Evolutionary conservation across 2,329 filamentous ascomycete species (phyloP).

Genomic region (Rutstroemia sp.): DNA sequence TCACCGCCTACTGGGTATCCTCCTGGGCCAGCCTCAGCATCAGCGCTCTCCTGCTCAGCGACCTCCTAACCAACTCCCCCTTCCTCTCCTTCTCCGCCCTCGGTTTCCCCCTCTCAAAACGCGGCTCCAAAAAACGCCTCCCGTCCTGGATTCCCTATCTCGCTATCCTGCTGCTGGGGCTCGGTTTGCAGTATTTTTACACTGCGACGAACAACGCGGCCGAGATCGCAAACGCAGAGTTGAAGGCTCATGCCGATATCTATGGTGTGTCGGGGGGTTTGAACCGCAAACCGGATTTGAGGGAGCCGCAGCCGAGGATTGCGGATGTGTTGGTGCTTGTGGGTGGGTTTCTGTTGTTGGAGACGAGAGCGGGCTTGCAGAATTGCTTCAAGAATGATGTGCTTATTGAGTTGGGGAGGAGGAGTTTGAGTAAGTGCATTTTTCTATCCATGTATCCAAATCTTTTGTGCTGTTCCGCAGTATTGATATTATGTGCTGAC

Average conservation of each 20-base stretch:
- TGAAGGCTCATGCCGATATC: constrained; percentile 34
- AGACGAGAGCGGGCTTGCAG: constrained; percentile 33
- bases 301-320: constrained; percentile 32
- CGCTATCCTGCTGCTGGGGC: constrained; percentile 24
- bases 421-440: constrained; percentile 36
- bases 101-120: constrained; percentile 4
- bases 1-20: constrained; percentile 40
- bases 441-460: no score
- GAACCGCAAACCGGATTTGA: constrained; percentile 29
- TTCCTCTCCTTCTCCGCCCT: constrained; percentile 21
- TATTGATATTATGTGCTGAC: not conserved
- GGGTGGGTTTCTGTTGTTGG: constrained; percentile 34
- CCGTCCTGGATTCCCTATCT: constrained; percentile 16
- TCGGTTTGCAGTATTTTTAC: constrained; percentile 37
- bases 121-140: no score
- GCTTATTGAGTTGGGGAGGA: constrained; percentile 33
- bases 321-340: constrained; percentile 39
- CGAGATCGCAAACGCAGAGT: constrained; percentile 31
- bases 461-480: not conserved
- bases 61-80: constrained; percentile 33
- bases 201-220: constrained; percentile 30
- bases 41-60: constrained; percentile 34
- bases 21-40: constrained; percentile 40
- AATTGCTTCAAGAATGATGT: constrained; percentile 29
- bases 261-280: constrained; percentile 32